Evolutionary conservation across 2,329 filamentous ascomycete species (phyloP).

Genomic region (Diplodia mutila): DNA sequence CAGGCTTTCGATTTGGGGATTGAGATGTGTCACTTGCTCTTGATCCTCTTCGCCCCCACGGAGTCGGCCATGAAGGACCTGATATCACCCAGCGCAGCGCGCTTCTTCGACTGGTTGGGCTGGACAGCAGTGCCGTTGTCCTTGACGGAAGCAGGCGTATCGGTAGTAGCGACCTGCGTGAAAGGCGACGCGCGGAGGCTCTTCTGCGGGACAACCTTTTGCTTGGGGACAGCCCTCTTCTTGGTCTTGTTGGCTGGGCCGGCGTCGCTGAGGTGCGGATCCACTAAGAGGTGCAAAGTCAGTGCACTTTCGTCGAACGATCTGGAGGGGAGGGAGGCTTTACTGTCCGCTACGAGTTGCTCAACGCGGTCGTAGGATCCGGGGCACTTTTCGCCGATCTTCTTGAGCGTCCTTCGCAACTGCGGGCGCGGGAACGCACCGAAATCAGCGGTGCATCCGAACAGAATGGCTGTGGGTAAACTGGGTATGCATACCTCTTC

Average conservation of each 20-base stretch:
- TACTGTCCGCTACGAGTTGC: not conserved
- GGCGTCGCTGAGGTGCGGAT: not conserved
- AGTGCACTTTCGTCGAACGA: no score
- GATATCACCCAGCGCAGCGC: no score
- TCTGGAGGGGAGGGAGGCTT: not conserved
- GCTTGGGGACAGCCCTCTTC: not conserved
- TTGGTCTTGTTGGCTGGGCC: not conserved
- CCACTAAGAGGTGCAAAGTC: not conserved
- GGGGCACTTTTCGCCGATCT: not conserved
- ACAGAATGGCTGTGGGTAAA: no score
- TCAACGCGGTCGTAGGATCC: not conserved
- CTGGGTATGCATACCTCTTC: not conserved
- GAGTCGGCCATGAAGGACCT: no score
- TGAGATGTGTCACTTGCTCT: not conserved
- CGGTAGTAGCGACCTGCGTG: not conserved
- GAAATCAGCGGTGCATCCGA: not conserved
- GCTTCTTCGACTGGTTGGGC: not conserved
- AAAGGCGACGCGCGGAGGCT: not conserved
- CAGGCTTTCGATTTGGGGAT: not conserved
- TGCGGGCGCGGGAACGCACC: not conserved
- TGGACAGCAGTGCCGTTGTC: not conserved
- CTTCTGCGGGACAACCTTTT: not conserved
- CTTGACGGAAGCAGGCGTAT: not conserved
- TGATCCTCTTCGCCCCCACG: not conserved
- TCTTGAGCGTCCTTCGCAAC: not conserved